A percentile compares a stretch with the other conserved stretches of the same genome.
phyloP scores from a whole-genome alignment of 208 protist species.

The Crithidia sp. region DNA sequence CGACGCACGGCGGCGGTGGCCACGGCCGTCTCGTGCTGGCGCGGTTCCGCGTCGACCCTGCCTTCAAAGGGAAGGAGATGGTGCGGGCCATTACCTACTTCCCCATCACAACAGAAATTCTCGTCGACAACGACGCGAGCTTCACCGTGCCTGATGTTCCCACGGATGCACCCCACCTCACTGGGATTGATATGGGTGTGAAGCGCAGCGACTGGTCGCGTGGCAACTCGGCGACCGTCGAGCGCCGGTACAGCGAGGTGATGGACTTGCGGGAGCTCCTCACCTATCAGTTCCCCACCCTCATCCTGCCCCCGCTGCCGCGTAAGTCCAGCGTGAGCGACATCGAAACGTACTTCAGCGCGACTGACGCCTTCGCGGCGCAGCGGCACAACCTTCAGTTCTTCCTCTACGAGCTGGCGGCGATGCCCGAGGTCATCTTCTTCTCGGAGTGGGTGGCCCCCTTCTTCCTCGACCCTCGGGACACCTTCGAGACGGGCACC shows the following conservation, averaged over 20 bases:
- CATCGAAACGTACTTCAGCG: conserved; percentile 75
- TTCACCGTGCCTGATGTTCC: conserved; percentile 59
- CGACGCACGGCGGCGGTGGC: conserved; percentile 7
- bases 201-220: conserved; percentile 60
- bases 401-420: conserved; percentile 76
- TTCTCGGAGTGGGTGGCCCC: conserved; percentile 71
- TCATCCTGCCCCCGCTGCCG: conserved; percentile 83
- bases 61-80: conserved; percentile 59
- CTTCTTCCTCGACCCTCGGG: conserved; percentile 81
- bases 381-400: conserved; percentile 68
- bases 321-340: conserved; percentile 68
- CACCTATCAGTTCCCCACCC: conserved; percentile 68
- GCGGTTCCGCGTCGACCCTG: conserved; percentile 50
- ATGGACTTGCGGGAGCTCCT: conserved; percentile 72
- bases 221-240: conserved; percentile 48
- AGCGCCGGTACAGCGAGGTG: conserved; percentile 87
- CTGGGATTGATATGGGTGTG: conserved; percentile 46
- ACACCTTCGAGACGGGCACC: conserved; percentile 71
- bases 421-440: conserved; percentile 77
- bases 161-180: conserved; percentile 47
- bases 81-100: conserved; percentile 80
- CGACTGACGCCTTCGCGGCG: conserved; percentile 48
- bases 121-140: conserved; percentile 42
- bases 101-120: conserved; percentile 61
- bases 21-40: conserved; percentile 40